phyloP scores from a whole-genome alignment of 306 rosid species.

The Cicer yamashitae region DNA sequence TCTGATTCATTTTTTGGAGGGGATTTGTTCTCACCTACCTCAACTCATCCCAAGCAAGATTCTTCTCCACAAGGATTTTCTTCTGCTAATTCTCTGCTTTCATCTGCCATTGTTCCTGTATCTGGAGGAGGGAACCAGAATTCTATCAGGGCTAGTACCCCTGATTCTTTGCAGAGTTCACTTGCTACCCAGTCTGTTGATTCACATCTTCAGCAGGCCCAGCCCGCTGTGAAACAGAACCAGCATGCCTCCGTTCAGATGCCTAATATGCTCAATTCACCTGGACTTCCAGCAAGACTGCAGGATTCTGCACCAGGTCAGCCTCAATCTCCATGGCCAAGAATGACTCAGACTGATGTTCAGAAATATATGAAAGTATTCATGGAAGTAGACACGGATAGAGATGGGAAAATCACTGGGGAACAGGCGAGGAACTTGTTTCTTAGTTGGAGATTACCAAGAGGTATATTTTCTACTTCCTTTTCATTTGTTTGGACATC shows the following conservation, averaged over 20 bases:
- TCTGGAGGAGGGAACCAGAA: constrained; percentile 62
- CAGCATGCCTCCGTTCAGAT: constrained; percentile 56
- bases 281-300: constrained; percentile 58
- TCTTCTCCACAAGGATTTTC: constrained; percentile 57
- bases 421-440: constrained; percentile 93
- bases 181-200: constrained; percentile 56
- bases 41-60: constrained; percentile 64
- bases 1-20: constrained; percentile 73
- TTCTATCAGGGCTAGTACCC: constrained; percentile 52
- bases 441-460: constrained; percentile 91
- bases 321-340: constrained; percentile 83
- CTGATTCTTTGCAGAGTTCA: constrained; percentile 62
- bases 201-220: constrained; percentile 62
- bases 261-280: constrained; percentile 42
- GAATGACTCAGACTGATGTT: constrained; percentile 79
- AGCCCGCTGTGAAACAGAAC: constrained; percentile 57
- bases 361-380: constrained; percentile 92
- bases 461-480: constrained; percentile 64
- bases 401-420: constrained; percentile 97
- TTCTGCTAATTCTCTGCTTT: constrained; percentile 48
- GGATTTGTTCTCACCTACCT: constrained; percentile 68
- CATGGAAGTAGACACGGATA: constrained; percentile 89
- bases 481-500: constrained; percentile 39
- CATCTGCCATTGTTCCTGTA: constrained; percentile 61
- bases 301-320: constrained; percentile 67